Evolutionary conservation across 1,139 yeast species (phyloP), one percentile per base, ranked within the genome.

Genomic region (Candida smagusa): DNA sequence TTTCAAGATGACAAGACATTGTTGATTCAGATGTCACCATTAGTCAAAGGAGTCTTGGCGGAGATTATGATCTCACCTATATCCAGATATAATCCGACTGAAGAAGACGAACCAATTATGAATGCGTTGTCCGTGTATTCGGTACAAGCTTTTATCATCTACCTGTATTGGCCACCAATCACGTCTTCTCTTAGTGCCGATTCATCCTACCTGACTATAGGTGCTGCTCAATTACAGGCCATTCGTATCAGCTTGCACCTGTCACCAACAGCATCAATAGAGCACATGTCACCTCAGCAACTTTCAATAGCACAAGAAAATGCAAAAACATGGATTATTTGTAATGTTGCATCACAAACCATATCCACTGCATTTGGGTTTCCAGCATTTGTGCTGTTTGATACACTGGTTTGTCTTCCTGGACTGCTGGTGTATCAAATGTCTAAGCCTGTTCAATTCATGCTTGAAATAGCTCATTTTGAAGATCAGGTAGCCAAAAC

Each of bases 181-280:
- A 87, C 97, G 0, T 88, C 97, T 1, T 87, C 97, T 0, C 71
- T 92, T 34, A 85, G 95, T 59, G 96, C 97, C 0, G 97, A 92
- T 54, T 84, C 96, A 4, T 84, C 96, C 3, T 92, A 97, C 94
- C 87, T 85, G 53, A 87, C 97, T 1, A 84, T 88, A 11, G 97
- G 97, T 0, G 81, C 87, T 33, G 97, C 97, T 2, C 72, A 89
- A 53, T 86, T 86, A 56, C 95, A 86, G 56, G 97, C 97, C 0
- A 84, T 90, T 25, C 68, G 97, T 41, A 85, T 90, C 9, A 97
- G 98, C 0, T 65, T 92, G 28, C 96, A 92, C 54, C 74, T 85
- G 22, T 87, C 92, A 73, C 32, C 32, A 8, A n/a, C n/a, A 22
- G 13, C 16, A 5, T 19, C 13, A 6, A 41, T 41, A 4, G 39